Base-by-base conservation (phyloP, 1,139 yeast genomes). In the Suhomyces maxii region DNA sequence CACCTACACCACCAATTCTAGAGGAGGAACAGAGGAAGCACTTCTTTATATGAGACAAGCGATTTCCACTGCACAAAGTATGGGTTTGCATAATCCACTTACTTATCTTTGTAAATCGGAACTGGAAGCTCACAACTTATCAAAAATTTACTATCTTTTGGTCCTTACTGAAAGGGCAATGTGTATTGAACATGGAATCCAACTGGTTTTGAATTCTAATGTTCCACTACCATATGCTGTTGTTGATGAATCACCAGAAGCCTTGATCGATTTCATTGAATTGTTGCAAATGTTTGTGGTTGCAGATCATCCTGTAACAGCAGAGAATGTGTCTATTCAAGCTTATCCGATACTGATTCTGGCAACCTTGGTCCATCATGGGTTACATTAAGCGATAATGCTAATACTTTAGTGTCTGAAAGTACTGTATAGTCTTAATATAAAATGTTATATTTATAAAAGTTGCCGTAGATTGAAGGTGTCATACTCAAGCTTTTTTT, bases 1-100 rank as follows among this genome's bases (percentile, higher is more conserved):
- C 53, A 63, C 65, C 18, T 69, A 71, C 48, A 66, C 64, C 48
- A 62, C 64, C 38, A 68, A 69, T 47, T 44, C 56, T 33, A 58
- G 63, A 40, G 71, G 64, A 3, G 67, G 66, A 3, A 56, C 58
- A 5, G 51, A 55, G 11, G 63, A 66, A 6, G 69, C 75, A 1
- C 59, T 68, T 10, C 44, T 64, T 36, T 67, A 68, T 49, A 58
- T 73, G 43, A 61, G 74, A 28, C 77, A 73, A 53, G 73, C 76
- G 3, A 68, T 73, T 12, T 58, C 75, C 8, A 59, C 65, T 34
- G 73, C 74, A 7, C 76, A 71, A 45, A 53, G 68, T 5, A 53
- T 71, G 36, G 72, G 71, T 4, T 52, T 71, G 30, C 74, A 73
- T 46, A 65, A 63, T 38, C 60, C 65, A 8, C 48, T 61, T 23